These are phyloP conservation scores for Saccharomyces jurei DNA, from an alignment of 805 yeast genomes.

Conservation along the genomic window DNA sequence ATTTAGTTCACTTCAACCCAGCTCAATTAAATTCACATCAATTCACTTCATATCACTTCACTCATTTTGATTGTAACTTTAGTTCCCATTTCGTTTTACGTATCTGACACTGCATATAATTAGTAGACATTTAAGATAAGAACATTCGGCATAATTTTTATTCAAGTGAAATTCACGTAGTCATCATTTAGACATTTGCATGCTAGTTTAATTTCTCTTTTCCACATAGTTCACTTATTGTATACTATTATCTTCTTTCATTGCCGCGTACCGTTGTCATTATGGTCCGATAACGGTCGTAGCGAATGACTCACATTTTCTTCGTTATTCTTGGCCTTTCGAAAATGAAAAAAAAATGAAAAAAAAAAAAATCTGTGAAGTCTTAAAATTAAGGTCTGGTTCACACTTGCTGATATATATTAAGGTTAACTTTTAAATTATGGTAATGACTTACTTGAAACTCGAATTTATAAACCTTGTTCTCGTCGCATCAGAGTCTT, in stretches of 20 bases:
- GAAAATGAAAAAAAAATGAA: neutral
- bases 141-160: neutral
- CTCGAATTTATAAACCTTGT: neutral
- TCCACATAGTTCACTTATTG: neutral
- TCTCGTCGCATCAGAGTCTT: neutral
- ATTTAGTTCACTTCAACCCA: neutral
- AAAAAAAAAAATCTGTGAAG: neutral
- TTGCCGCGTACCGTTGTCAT: neutral
- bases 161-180: neutral
- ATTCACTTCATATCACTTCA: neutral
- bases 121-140: neutral
- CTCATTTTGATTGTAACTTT: neutral
- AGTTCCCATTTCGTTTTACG: neutral
- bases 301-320: neutral
- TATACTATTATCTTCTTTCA: neutral
- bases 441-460: neutral
- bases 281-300: neutral
- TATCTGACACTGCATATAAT: neutral
- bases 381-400: no score
- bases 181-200: neutral
- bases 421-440: neutral
- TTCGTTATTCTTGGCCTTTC: neutral
- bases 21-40: neutral
- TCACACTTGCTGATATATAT: no score
- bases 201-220: neutral